Evolutionary conservation across 768 basidiomycete species (phyloP).

Genomic region (Filobasidium wieringae): DNA sequence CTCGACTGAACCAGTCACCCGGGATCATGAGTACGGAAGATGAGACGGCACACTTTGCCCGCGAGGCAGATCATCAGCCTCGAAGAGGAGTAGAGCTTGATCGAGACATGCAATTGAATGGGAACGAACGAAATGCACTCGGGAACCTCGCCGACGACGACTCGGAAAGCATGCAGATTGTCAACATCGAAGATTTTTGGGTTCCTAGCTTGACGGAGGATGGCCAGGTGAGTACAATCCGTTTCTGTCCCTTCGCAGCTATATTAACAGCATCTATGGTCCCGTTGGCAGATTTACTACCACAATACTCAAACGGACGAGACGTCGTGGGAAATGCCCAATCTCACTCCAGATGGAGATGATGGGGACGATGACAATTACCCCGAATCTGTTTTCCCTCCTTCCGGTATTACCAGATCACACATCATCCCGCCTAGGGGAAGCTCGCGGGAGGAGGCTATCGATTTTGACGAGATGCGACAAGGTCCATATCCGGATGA

Average conservation of each 20-base stretch:
- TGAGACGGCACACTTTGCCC: no score
- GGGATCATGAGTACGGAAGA: no score
- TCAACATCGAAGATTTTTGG: slow-evolving; percentile 58
- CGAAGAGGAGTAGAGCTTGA: no score
- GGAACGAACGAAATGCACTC: no score
- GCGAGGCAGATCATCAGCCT: no score
- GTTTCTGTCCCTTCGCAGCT: neutral
- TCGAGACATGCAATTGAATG: no score
- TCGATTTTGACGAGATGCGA: neutral
- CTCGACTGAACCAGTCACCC: no score
- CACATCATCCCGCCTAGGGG: neutral
- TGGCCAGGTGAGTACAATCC: slow-evolving; percentile 52
- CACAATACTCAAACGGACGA: slow-evolving; percentile 57
- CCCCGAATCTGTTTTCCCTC: neutral
- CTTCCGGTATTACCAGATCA: no score
- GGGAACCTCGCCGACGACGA: no score
- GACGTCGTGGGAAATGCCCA: slow-evolving; percentile 66
- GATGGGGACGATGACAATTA: neutral
- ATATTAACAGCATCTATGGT: neutral
- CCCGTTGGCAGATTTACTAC: slow-evolving; percentile 71
- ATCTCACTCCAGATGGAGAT: slow-evolving; percentile 6
- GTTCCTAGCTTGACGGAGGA: slow-evolving; percentile 70
- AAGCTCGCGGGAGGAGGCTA: neutral
- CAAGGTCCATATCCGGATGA: neutral
- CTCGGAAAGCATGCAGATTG: no score